Base-by-base conservation (phyloP, 2,329 filamentous ascomycete genomes). In the Colletotrichum godetiae region DNA sequence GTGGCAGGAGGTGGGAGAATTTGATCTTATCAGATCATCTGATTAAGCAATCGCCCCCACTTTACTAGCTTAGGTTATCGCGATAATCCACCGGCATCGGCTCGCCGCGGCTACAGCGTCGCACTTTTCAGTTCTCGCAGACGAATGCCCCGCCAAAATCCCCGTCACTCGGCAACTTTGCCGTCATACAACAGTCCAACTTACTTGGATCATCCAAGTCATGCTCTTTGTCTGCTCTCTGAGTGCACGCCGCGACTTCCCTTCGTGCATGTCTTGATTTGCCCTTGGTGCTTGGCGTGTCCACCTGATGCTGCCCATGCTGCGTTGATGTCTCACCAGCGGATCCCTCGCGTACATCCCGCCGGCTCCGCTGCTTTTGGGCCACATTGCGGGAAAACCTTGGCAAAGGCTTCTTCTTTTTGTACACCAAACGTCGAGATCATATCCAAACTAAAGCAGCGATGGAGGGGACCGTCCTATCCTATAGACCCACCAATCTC, bases 11-110 rank as follows among this genome's bases (percentile, higher is more conserved):
- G 60, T 56, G 56, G 29, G 60, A 31, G 59, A 72, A 64, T 66
- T 67, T 60, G 55, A 75, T 75, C 74, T 74, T 74, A 75, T 75
- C 72, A 74, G 74, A 75, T 75, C 67, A 75, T 75, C 74, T 75
- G 72, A 75, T 74, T 64, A 74, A 42, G 60, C 46, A 27, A 49
- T 29, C 0, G 2, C 53, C 52, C 52, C 62, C 62, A 46, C 52
- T 65, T 46, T 31, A 52, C 46, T 29, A 15, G 67, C 55, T 58
- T 61, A 66, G 60, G 71, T 66, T 61, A 57, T 57, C 60, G 60
- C 67, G 60, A 65, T 63, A 53, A 66, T 56, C 65, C 61, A 66
- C 68, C 72, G 72, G 33, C 72, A 74, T 73, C 72, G 68, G 72
- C 64, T 62, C 59, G 37, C 37, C 37, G 35, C 57, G 57, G 57